Evolutionary conservation across 768 basidiomycete genomes (phyloP).

Genomic region (Lentinula aciculospora): DNA sequence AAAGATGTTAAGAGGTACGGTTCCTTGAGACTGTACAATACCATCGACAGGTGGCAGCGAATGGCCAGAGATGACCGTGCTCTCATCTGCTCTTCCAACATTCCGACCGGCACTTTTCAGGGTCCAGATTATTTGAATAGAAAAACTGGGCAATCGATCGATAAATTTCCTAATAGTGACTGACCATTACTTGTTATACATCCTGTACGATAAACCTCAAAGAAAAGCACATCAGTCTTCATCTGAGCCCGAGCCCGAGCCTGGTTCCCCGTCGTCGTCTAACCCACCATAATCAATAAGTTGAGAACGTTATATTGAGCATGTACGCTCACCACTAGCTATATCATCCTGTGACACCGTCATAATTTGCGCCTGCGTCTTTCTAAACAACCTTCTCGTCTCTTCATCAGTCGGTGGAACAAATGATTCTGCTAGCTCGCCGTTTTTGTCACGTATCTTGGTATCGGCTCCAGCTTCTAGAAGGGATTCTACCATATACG

Average conservation of each 20-base stretch:
- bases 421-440: constrained; percentile 49
- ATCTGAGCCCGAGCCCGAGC: constrained; percentile 27
- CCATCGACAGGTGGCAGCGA: neutral
- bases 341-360: constrained; percentile 53
- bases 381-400: constrained; percentile 44
- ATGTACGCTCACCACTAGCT: constrained; percentile 44
- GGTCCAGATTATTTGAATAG: too few species aligned
- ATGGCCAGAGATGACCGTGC: too few species aligned
- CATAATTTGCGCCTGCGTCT: constrained; percentile 44
- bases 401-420: constrained; percentile 49
- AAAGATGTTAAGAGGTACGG: neutral
- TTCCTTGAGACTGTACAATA: neutral
- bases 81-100: too few species aligned
- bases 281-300: constrained; percentile 6
- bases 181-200: neutral
- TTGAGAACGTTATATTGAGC: neutral
- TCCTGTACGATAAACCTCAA: neutral
- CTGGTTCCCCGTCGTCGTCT: constrained; percentile 26
- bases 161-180: neutral
- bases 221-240: constrained; percentile 13
- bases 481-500: constrained; percentile 52
- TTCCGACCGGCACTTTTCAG: too few species aligned
- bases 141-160: neutral
- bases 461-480: constrained; percentile 79
- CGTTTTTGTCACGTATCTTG: constrained; percentile 72